Evolutionary conservation across 495 filamentous ascomycete genomes (phyloP), one percentile per base, ranked within the genome.

Genomic region (Hypoxylon subgilvum): DNA sequence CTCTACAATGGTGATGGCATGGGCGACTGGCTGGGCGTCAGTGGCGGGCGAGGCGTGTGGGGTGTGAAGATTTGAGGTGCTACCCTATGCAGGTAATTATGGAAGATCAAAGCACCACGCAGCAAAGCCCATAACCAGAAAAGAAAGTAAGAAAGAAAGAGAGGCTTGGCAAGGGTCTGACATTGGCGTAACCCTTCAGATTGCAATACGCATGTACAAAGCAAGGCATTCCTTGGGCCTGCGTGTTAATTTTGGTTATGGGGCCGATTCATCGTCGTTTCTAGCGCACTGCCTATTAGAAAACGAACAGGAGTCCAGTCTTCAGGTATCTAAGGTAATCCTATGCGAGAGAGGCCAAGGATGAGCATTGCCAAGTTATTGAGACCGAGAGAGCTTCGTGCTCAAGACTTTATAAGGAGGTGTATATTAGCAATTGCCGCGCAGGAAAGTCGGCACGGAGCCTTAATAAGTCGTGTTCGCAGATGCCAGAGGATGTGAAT

Each of bases 1-100:
- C 86, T 89, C 55, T 57, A 66, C 8, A 88, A 82, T 39, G 78
- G 81, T n/a, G 88, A 90, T 42, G 86, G 86, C 3, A 51, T 53
- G 22, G 88, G 89, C 10, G 94, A 98, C 55, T 98, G 94, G 94
- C 75, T 98, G 13, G 95, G 94, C 17, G 91, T 98, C 4, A 89
- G 88, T 67, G 95, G 90, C 25, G 94, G 94, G 18, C 80, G 92
- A 49, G 94, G 93, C 0, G 82, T 97, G 13, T 97, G 91, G 89
- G 92, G 93, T 4, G 89, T 95, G 19, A 86, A 86, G 61, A 58
- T 70, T 27, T 70, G 45, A 67, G 13, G 25, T 13, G 10, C 6
- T 52, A 17, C 4, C 4, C 4, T 17, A n/a, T 28, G 40, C n/a
- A n/a, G n/a, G n/a, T n/a, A n/a, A n/a, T n/a, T 42, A 7, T 52